Evolutionary conservation across 1,284 basidiomycete genomes (phyloP), one percentile per base, ranked within the genome.

Genomic region (Sanghuangporus baumii): DNA sequence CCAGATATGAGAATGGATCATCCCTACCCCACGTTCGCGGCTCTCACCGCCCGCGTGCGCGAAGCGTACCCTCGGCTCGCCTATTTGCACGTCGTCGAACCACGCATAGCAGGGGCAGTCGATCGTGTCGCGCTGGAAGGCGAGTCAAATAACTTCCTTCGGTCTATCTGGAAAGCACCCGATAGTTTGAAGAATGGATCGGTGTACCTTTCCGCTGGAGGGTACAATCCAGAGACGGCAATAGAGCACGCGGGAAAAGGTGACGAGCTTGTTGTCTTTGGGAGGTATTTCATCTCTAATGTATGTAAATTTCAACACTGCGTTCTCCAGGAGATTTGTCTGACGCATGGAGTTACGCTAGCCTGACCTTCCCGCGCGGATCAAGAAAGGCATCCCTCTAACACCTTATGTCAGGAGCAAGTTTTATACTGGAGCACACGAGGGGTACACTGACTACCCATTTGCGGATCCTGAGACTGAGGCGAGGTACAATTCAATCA

Each of bases 61-160:
- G 59, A 67, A 6, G 60, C 63, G 1, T 76, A 79, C 68, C 80
- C 84, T 20, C 68, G 76, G 8, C 71, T 87, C 9, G 82, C 83
- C 1, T 88, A 85, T 68, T 62, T 87, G 16, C 87, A 89, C 68
- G 72, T 80, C 40, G 72, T 83, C 31, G 85, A 87, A 67, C 59
- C 59, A 8, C 51, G 59, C 12, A 50, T 61, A 9, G 51, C 59
- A 8, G 59, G 37, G 5, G 67, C 70, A 20, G 67, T 70, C 23
- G 37, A 57, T 16, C 55, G 56, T 18, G 47, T 37, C 23, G 37
- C 36, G 36, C 41, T 56, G 12, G 26, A 36, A 14, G 60, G 71
- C 60, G 58, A 71, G 65, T 71, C 73, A n/a, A 76, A 74, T 65
- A 66, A 75, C 43, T 70, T 74, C 62, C 55, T 75, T n/a, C 72